These are phyloP conservation scores for Neoascochyta sp. DNA, from an alignment of 2,329 filamentous ascomycete genomes.

Conservation along the genomic window DNA sequence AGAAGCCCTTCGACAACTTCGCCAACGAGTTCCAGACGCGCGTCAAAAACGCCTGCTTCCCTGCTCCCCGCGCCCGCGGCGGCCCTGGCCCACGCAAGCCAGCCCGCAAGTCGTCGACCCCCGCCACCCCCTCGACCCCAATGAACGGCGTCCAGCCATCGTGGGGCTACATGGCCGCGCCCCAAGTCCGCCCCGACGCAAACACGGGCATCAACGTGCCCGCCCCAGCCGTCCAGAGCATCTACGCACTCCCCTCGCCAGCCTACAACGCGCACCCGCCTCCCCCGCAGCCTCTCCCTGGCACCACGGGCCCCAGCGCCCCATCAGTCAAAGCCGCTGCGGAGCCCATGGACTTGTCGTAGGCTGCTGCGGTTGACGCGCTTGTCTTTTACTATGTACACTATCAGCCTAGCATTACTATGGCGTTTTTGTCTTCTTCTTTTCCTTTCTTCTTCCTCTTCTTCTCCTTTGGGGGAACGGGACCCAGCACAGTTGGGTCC, in stretches of 20 bases:
- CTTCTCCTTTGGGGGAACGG: no score
- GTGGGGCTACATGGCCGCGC: constrained; percentile 20
- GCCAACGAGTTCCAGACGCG: constrained; percentile 34
- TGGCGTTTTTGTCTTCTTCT: no score
- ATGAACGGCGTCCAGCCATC: constrained; percentile 13
- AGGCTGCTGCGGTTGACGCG: neutral
- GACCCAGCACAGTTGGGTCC: no score
- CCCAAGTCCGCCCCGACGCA: constrained; percentile 15
- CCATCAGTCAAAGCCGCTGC: constrained; percentile 4
- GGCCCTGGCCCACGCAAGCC: constrained; percentile 14
- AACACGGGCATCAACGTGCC: constrained; percentile 22
- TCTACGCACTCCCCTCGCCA: constrained; percentile 7
- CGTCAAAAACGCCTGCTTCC: constrained; percentile 34
- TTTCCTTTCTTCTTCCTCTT: no score
- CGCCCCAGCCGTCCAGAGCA: constrained; percentile 10
- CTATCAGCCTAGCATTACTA: no score
- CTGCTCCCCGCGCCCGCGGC: constrained; percentile 23
- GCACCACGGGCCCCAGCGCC: constrained; percentile 3
- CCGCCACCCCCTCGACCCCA: constrained; percentile 16
- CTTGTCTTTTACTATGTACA: no score
- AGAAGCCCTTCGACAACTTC: constrained; percentile 36
- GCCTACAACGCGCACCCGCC: constrained; percentile 4
- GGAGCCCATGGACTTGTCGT: constrained; percentile 22
- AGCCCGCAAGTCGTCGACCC: constrained; percentile 19
- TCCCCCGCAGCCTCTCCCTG: constrained; percentile 2